Base-by-base conservation (phyloP, 345 rosid species). In the Gossypium australe region DNA sequence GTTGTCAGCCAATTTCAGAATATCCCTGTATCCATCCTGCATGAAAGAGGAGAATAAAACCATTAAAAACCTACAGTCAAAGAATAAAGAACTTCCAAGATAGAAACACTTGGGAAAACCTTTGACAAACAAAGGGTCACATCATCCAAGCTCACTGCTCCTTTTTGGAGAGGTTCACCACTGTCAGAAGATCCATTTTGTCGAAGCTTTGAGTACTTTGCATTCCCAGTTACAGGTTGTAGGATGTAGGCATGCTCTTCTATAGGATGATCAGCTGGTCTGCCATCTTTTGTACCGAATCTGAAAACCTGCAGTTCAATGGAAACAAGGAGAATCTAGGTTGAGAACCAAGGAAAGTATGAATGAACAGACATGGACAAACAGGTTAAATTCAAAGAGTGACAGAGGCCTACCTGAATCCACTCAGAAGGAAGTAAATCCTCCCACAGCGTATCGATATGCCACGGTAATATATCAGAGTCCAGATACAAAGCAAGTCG, bases 211-310 rank as follows among this genome's bases (percentile, higher is more conserved):
- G 80, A 75, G 83, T 93, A 95, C 78, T 82, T 91, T 79, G 97
- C 98, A 85, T 85, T 87, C 80, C 99, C 99, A 58, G 90, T 82
- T 72, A 95, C 97, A 41, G 99, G 99, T 85, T 95, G 94, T 80
- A 95, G 85, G 82, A 93, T 78, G 75, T 95, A 95, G 8, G 90
- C 81, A 78, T 93, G 99, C 71, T 85, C 81, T 77, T 78, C 84
- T 74, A 77, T 67, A 64, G 88, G 80, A 77, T 62, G 60, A 80
- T 89, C 89, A 24, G 96, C 93, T 49, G 96, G 93, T 81, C 84
- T 88, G 59, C 98, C 97, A 70, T 86, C 86, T 66, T 85, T 83
- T 69, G 96, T 91, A 66, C 98, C 98, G 84, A 87, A 95, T 78
- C 87, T 85, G 73, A 95, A 95, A 74, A 95, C 84, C 99, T 95